Conservation (phyloP, 1,139 yeast species). For the Lodderomyces elongisporus region DNA sequence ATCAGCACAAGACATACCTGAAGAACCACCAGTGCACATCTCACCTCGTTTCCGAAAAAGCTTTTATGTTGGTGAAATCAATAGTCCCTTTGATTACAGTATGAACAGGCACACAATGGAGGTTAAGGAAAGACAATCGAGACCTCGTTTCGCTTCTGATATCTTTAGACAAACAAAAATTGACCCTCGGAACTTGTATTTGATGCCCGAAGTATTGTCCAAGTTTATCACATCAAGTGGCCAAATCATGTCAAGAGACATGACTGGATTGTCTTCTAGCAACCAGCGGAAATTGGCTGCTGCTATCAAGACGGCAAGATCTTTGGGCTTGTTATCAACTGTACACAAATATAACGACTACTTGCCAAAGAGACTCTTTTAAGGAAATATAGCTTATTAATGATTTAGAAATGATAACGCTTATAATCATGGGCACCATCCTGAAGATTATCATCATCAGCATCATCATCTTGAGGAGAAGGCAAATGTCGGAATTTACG, state of each 20-base stretch:
- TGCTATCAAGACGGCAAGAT: constrained; percentile 67
- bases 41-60: constrained; percentile 28
- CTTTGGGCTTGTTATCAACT: constrained; percentile 60
- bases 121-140: constrained; percentile 11
- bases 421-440: no score
- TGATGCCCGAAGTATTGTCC: constrained; percentile 61
- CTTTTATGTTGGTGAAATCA: constrained; percentile 43
- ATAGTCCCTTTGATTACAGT: constrained; percentile 75
- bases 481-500: no score
- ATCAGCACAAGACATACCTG: no score
- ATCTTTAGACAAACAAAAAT: constrained; percentile 53
- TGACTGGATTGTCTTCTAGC: constrained; percentile 58
- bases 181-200: constrained; percentile 60
- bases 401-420: no score
- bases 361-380: constrained; percentile 42
- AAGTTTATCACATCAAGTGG: constrained; percentile 59
- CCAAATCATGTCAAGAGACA: constrained; percentile 58
- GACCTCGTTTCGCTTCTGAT: constrained; percentile 17
- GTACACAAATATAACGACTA: constrained; percentile 51
- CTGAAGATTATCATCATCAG: no score
- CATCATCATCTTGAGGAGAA: no score
- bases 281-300: constrained; percentile 62
- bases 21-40: constrained; percentile 22
- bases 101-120: constrained; percentile 46
- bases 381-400: no score